A percentile compares a stretch with the other conserved stretches of the same genome.
Conservation (phyloP, 2,329 filamentous ascomycete genomes). For the Raffaelea ambrosiae region DNA sequence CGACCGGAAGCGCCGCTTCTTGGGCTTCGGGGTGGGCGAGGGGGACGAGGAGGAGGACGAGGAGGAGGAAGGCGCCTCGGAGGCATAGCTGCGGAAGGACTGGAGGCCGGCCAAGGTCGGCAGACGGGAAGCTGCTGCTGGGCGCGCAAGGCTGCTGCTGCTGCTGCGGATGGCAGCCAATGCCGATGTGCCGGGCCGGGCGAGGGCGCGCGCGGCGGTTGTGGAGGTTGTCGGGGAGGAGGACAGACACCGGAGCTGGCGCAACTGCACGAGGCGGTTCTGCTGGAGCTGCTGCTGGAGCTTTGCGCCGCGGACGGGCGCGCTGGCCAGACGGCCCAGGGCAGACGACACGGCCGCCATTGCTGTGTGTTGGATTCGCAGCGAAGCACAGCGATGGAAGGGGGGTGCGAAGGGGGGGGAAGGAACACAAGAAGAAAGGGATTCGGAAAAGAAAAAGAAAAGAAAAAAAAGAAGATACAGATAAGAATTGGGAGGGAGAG, state of each 20-base stretch:
- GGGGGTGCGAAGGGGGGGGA: neutral
- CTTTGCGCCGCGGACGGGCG: conserved; percentile 15
- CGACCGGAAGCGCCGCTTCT: conserved; percentile 52
- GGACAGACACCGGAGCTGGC: conserved; percentile 16
- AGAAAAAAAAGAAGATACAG: neutral
- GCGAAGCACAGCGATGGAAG: neutral
- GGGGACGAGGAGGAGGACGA: conserved; percentile 13
- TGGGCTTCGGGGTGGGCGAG: conserved; percentile 34
- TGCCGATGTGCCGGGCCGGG: conserved; percentile 7
- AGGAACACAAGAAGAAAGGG: neutral
- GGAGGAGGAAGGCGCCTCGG: conserved; percentile 14
- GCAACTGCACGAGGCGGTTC: neutral
- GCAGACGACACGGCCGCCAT: conserved; percentile 26
- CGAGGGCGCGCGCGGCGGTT: conserved; percentile 12
- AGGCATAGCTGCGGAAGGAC: conserved; percentile 15
- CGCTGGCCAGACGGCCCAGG: conserved; percentile 21
- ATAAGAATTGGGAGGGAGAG: neutral
- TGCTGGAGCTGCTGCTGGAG: conserved; percentile 14
- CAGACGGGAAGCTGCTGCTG: neutral
- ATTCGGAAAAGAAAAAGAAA: neutral
- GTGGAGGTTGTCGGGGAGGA: conserved; percentile 8
- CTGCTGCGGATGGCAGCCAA: conserved; percentile 13
- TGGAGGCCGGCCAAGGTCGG: neutral
- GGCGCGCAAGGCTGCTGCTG: conserved; percentile 11
- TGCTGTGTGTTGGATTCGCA: neutral